Percentiles rank a stretch among this genome's conserved stretches.
phyloP scores from a whole-genome alignment of 164 flowering plant species.

The Kalanchoe fedtschenkoi region DNA sequence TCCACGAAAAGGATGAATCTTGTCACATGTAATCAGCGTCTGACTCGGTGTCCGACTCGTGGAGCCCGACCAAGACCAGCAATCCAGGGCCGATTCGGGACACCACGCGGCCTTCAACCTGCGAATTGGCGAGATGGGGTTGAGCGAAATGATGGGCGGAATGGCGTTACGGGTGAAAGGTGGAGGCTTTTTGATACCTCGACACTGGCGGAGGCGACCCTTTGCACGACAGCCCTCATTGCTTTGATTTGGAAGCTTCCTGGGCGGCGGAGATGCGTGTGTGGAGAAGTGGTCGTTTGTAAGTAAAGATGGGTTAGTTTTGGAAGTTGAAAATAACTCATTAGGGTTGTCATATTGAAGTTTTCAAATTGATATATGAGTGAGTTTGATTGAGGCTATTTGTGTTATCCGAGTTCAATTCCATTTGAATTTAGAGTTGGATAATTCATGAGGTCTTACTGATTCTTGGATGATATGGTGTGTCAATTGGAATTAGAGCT shows the following conservation, averaged over 20 bases:
- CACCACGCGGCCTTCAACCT: slow-evolving; percentile 93
- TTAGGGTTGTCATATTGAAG: too few relatives aligned
- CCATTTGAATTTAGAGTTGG: too few relatives aligned
- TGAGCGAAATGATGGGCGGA: neutral
- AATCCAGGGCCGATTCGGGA: slow-evolving; percentile 93
- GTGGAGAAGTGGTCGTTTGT: slow-evolving; percentile 4
- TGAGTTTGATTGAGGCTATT: too few relatives aligned
- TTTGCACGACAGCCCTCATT: slow-evolving; percentile 83
- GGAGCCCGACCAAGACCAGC: slow-evolving; percentile 79
- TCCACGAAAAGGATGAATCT: neutral
- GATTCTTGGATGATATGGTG: too few relatives aligned
- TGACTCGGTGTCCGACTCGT: slow-evolving; percentile 63
- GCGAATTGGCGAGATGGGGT: slow-evolving; percentile 12
- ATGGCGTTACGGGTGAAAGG: neutral
- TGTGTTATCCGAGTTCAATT: too few relatives aligned
- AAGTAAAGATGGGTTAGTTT: neutral
- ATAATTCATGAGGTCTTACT: too few relatives aligned
- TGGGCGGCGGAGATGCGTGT: slow-evolving; percentile 6
- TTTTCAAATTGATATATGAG: too few relatives aligned
- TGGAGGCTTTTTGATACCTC: slow-evolving; percentile 35
- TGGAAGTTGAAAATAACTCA: too few relatives aligned
- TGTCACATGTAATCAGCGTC: slow-evolving; percentile 81
- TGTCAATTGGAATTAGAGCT: too few relatives aligned
- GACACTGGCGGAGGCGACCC: slow-evolving; percentile 83
- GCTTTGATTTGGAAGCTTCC: slow-evolving; percentile 11